Base-by-base conservation (phyloP, 371 early-diverging fungal species). In the Zychaea mexicana region DNA sequence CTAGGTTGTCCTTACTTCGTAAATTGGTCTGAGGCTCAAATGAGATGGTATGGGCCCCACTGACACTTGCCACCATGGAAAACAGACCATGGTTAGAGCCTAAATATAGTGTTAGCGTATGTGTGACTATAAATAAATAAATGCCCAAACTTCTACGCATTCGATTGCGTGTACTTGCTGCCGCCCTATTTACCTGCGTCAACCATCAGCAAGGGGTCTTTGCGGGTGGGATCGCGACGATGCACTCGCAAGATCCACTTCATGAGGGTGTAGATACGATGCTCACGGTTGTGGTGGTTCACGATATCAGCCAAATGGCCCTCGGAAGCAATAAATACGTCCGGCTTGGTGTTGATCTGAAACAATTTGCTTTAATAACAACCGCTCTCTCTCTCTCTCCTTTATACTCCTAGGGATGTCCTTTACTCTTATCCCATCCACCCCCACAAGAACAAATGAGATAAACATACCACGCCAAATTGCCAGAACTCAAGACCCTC, bases 51-150 rank as follows among this genome's bases (percentile, higher is more conserved):
- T 81, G 74, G 28, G 81, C 81, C 31, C 81, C 81, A 57, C 78
- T 78, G 12, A 72, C 74, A 30, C 76, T 72, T 26, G 81, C 76
- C 17, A 81, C 78, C 71, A 81, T 74, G 8, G 81, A 78, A 46
- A 81, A 81, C 5, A 81, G 63, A 57, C 81, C 81, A 60, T 81
- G 81, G 24, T 81, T 81, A 7, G 81, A 81, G 13, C 80, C 80
- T 79, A 36, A 28, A n/a, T 32, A 1, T 26, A 19, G 15, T 32
- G 9, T 32, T 21, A 33, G n/a, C n/a, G n/a, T n/a, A n/a, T n/a
- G 22, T 2, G 27, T 26, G 19, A 52, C 19, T 52, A 52, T 27
- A 27, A 52, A 26, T 26, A 24, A 52, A 52, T 24, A 19, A 24
- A 36, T 9, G 38, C 38, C 38, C 38, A n/a, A n/a, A 36, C 15